Evolutionary conservation across 2,329 filamentous ascomycete species (phyloP).

Genomic region (Fusarium solani-melongenae): DNA sequence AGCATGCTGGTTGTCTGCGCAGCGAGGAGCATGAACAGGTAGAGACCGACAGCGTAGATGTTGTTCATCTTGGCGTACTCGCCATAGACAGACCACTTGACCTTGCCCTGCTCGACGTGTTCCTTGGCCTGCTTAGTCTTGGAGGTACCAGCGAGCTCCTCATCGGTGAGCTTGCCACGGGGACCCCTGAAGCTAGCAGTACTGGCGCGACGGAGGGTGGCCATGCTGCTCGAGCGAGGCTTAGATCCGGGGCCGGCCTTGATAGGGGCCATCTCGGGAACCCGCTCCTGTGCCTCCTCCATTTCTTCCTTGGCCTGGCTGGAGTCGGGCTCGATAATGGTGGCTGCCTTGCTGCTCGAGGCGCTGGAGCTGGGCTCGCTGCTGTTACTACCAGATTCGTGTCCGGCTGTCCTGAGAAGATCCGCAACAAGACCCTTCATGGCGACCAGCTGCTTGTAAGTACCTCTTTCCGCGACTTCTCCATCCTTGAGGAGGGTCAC

Average conservation of each 20-base stretch:
- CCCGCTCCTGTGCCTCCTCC: constrained; percentile 81
- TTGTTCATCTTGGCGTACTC: constrained; percentile 98
- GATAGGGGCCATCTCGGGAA: constrained; percentile 82
- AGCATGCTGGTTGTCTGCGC: constrained; percentile 86
- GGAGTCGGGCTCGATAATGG: constrained; percentile 63
- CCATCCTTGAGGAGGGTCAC: constrained; percentile 88
- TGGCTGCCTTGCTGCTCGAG: constrained; percentile 65
- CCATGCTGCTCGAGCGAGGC: constrained; percentile 75
- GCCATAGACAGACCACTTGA: constrained; percentile 92
- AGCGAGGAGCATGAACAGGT: constrained; percentile 79
- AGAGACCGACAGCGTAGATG: constrained; percentile 82
- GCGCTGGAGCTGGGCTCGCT: constrained; percentile 58
- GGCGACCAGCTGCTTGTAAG: constrained; percentile 89
- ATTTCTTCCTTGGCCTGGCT: constrained; percentile 72
- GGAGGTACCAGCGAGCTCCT: constrained; percentile 77
- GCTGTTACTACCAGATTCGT: constrained; percentile 59
- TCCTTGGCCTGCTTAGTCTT: constrained; percentile 91
- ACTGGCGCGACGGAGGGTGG: constrained; percentile 88
- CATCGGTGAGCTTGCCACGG: constrained; percentile 84
- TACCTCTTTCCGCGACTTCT: constrained; percentile 86
- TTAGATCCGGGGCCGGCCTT: constrained; percentile 65
- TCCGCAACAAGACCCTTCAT: constrained; percentile 93
- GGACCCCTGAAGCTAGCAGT: constrained; percentile 90
- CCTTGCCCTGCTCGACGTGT: constrained; percentile 91
- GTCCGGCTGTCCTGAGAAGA: constrained; percentile 80